Base-by-base conservation (phyloP, 1,284 basidiomycete genomes). In the Marasmius tenuissimus region DNA sequence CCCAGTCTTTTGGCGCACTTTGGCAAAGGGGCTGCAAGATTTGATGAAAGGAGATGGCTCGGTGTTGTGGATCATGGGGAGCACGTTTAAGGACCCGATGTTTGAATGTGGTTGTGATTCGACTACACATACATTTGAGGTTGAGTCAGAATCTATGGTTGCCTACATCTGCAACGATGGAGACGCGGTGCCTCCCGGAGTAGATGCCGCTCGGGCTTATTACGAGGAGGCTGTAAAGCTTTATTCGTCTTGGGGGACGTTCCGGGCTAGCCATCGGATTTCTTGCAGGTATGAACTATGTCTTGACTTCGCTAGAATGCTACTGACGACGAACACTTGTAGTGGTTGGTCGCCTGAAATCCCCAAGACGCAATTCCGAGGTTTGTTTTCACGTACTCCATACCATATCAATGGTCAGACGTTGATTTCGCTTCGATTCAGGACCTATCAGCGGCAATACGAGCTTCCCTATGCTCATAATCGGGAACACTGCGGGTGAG, bases 301-400 rank as follows among this genome's bases (percentile, higher is more conserved):
- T 16, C 9, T 40, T 40, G 39, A 9, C 39, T 16, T 40, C 16
- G 16, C 9, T 40, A 16, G n/a, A 9, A n/a, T n/a, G n/a, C n/a
- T n/a, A n/a, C n/a, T n/a, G n/a, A n/a, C n/a, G n/a, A n/a, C n/a
- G n/a, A n/a, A n/a, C n/a, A n/a, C n/a, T n/a, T n/a, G n/a, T n/a
- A n/a, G n/a, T n/a, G n/a, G n/a, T n/a, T 68, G 67, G 67, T 59
- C 65, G n/a, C n/a, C n/a, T 0, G 55, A 62, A 1, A 59, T 63
- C 27, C 59, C 63, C 2, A 66, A 65, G 27, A 52, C 47, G 7
- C 57, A 65, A 33, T 66, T 66, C 56, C 58, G 50, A 60, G 65
- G 65, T 63, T 2, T 33, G 40, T n/a, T 47, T 4, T 45, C 47
- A 27, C 20, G 16, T 6, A 18, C 5, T 59, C 27, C n/a, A n/a